Evolutionary conservation across 495 filamentous ascomycete species (phyloP), one percentile per base, ranked within the genome.

Genomic region (Filosporella fistucella): DNA sequence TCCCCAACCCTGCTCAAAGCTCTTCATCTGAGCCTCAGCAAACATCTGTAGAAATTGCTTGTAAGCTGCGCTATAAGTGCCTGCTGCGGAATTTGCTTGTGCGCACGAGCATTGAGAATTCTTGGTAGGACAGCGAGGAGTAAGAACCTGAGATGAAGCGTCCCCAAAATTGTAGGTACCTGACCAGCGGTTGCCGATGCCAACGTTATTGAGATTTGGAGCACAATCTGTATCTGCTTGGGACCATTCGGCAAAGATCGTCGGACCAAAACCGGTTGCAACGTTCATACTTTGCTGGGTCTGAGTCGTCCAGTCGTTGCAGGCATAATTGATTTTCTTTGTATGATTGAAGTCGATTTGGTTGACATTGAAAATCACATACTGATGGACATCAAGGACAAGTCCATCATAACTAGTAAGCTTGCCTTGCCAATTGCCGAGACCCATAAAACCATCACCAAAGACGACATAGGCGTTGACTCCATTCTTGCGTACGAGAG

Each of bases 201-300:
- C 85, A 42, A 96, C 89, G 63, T 96, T 89, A 64, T 95, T 97
- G 49, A 99, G 76, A 59, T 90, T 81, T 54, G 75, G 52, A 2
- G 89, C 80, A 69, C 94, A 99, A 68, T 99, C 94, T 11, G 94
- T 97, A 62, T 99, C 94, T 34, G 94, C 91, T 74, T 97, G 93
- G 3, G 84, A 89, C 89, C 90, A 99, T 75, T 99, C 94, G 57
- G 91, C 94, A 62, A 91, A 88, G 43, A 97, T 81, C n/a, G 91
- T 96, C 4, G 93, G 93, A 0, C 94, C 94, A 74, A 90, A 99
- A 30, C 93, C 94, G 7, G 82, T 87, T 12, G 74, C 62, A 1
- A 74, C 81, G 64, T 84, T 74, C 66, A 88, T 81, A 63, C 82
- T 85, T 40, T 72, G 66, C 47, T 72, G 49, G 37, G 89, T 79